phyloP scores from a whole-genome alignment of 2,329 filamentous ascomycete species.

The Talaromyces rugulosus region DNA sequence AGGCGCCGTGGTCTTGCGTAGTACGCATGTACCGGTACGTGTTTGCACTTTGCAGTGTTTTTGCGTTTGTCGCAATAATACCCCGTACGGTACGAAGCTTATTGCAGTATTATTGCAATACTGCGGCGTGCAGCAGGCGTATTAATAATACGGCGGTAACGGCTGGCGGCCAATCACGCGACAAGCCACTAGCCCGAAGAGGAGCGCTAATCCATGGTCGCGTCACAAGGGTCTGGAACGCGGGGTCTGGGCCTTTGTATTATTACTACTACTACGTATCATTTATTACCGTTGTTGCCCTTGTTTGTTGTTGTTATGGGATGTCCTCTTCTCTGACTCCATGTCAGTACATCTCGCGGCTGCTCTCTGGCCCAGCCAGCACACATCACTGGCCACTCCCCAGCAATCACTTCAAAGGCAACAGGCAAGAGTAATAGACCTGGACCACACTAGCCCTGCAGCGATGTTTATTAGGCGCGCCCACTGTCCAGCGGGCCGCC shows the following conservation, averaged over 20 bases:
- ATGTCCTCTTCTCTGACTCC: too few relatives aligned
- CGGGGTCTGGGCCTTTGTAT: neutral
- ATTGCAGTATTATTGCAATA: neutral
- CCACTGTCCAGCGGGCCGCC: neutral
- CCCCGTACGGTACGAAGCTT: too few relatives aligned
- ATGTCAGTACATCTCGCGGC: neutral
- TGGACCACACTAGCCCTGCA: neutral
- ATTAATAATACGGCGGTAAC: neutral
- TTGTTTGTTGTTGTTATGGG: neutral
- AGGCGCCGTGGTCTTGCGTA: neutral
- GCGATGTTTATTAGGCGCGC: neutral
- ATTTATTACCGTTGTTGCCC: neutral
- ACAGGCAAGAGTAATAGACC: neutral
- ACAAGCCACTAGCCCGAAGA: slow-evolving; percentile 8
- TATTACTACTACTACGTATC: too few relatives aligned
- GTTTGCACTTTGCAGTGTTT: neutral
- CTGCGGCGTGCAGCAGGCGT: neutral
- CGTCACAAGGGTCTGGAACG: slow-evolving; percentile 1
- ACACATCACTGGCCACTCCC: neutral
- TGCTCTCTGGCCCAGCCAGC: neutral
- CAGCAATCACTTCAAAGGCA: neutral
- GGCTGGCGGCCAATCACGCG: neutral
- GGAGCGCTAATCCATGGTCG: slow-evolving; percentile 10
- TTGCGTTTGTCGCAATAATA: too few relatives aligned
- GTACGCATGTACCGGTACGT: too few relatives aligned